phyloP scores from a whole-genome alignment of 1,284 basidiomycete genomes.

The Boletus semigastroideus region DNA sequence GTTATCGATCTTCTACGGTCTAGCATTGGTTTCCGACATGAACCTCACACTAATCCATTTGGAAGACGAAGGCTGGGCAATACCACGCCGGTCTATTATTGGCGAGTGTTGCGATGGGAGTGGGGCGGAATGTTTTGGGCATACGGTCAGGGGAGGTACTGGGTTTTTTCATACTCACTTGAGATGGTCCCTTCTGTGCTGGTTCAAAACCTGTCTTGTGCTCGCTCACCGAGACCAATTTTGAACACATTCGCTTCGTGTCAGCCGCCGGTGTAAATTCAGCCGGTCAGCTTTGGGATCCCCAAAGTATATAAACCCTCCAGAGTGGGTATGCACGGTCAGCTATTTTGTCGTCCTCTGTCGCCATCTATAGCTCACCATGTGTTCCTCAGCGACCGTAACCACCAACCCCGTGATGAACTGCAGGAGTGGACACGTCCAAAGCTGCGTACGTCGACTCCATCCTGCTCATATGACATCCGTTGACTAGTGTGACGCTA shows the following conservation, averaged over 20 bases:
- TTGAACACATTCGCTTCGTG: neutral
- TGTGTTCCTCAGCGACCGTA: neutral
- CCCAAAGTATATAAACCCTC: conserved; percentile 6
- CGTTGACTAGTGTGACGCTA: neutral
- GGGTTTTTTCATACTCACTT: neutral
- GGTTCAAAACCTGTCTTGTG: neutral
- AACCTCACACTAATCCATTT: too few species aligned
- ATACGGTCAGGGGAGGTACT: too few species aligned
- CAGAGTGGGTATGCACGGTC: neutral
- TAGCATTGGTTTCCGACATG: too few species aligned
- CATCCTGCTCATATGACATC: neutral
- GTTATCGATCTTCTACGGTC: too few species aligned
- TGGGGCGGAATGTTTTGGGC: too few species aligned
- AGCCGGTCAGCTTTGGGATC: conserved; percentile 9
- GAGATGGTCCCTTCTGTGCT: neutral
- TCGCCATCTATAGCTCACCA: neutral
- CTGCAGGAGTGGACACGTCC: neutral
- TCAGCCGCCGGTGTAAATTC: neutral
- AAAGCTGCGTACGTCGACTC: conserved; percentile 5
- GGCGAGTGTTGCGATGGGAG: too few species aligned
- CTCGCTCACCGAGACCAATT: neutral
- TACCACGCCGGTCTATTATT: too few species aligned
- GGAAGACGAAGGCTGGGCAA: too few species aligned
- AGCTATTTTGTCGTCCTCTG: neutral
- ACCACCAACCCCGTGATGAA: neutral